phyloP scores from a whole-genome alignment of 139 green algal species.

The Zygnema circumcarinatum region DNA sequence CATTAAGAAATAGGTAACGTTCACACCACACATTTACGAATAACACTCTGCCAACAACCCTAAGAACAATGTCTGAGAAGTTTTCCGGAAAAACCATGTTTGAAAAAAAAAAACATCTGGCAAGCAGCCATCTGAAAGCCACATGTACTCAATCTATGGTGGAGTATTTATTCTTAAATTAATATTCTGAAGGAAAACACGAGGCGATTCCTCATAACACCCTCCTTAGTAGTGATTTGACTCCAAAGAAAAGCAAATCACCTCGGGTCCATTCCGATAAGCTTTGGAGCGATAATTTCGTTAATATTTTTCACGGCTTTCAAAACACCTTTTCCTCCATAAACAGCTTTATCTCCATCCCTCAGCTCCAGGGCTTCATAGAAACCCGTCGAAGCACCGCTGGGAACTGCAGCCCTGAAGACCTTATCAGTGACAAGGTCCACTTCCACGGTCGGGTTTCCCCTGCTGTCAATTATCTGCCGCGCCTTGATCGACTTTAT shows the following conservation, averaged over 20 bases:
- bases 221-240: no score
- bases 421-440: slow-evolving; percentile 85
- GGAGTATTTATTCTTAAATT: no score
- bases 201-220: no score
- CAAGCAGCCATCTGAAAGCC: no score
- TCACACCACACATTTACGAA: no score
- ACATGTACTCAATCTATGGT: no score
- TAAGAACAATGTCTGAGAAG: no score
- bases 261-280: slow-evolving; percentile 80
- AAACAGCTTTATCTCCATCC: slow-evolving; percentile 82
- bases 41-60: no score
- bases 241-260: not conserved
- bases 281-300: slow-evolving; percentile 86
- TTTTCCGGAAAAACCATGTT: no score
- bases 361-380: slow-evolving; percentile 98
- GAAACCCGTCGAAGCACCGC: slow-evolving; percentile 83
- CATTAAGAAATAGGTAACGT: no score
- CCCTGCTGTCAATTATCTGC: slow-evolving; percentile 96
- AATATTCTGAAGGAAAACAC: no score
- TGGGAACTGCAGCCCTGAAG: slow-evolving; percentile 90
- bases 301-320: slow-evolving; percentile 98
- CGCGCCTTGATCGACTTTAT: slow-evolving; percentile 68
- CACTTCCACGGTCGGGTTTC: slow-evolving; percentile 95
- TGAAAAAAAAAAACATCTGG: no score
- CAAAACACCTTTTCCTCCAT: slow-evolving; percentile 90